Conservation (phyloP, 306 rosid species). For the Casuarina glauca region DNA sequence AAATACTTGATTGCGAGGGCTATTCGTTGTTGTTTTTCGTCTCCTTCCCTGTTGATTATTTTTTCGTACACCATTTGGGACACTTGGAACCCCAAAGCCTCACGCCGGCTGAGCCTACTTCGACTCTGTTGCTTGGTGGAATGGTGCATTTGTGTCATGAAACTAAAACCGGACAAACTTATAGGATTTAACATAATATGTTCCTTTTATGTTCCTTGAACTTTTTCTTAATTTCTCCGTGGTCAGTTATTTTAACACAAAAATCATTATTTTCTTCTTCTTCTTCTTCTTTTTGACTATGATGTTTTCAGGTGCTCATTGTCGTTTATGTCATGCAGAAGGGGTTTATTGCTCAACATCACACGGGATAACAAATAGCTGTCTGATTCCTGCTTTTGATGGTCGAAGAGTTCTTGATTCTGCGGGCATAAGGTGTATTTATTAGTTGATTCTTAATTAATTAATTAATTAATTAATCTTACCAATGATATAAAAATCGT, state of each 20-base stretch:
- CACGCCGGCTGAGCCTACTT: background rate
- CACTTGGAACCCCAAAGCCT: background rate
- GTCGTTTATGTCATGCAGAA: constrained; percentile 53
- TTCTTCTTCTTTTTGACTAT: background rate
- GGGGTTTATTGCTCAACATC: constrained; percentile 54
- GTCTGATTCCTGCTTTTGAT: constrained; percentile 54
- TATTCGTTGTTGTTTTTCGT: background rate
- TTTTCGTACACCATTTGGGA: background rate
- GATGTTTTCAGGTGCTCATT: constrained; percentile 34
- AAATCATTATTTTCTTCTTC: background rate
- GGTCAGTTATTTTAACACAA: background rate
- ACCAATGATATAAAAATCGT: too few relatives aligned
- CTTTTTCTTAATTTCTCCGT: background rate
- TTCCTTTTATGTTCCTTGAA: background rate
- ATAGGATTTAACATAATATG: background rate
- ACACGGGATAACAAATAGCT: constrained; percentile 46
- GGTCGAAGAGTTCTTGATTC: constrained; percentile 51
- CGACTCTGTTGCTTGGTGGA: background rate
- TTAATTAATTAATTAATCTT: background rate
- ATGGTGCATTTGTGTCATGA: background rate
- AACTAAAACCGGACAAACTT: background rate
- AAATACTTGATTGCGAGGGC: background rate
- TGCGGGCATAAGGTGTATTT: constrained; percentile 49
- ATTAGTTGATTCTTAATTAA: constrained; percentile 8
- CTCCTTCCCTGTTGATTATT: background rate